phyloP scores from a whole-genome alignment of 2,329 filamentous ascomycete species.

The Trichoderma aggressivum region DNA sequence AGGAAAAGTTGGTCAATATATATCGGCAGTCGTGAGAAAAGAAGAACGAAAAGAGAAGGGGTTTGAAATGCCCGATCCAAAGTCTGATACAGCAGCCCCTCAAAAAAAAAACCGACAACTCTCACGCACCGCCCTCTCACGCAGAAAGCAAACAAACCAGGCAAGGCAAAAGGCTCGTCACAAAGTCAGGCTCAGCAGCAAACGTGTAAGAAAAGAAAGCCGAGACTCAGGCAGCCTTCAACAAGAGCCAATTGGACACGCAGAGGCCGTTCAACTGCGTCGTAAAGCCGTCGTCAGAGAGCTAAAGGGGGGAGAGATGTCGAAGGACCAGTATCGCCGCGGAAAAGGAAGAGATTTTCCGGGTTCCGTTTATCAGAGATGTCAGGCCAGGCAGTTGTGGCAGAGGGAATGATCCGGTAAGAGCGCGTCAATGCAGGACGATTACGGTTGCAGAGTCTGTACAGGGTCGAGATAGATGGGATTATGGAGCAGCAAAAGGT shows the following conservation, averaged over 20 bases:
- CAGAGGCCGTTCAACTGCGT: background rate
- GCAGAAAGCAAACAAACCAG: background rate
- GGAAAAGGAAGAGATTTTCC: background rate
- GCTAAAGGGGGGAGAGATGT: background rate
- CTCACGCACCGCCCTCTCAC: background rate
- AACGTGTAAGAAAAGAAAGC: background rate
- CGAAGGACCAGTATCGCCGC: background rate
- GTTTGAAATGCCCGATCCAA: background rate
- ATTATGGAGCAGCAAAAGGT: background rate
- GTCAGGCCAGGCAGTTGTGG: background rate
- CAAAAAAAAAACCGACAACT: background rate
- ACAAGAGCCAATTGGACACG: background rate
- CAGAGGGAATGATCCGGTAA: background rate
- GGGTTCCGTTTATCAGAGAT: background rate
- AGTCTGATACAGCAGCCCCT: background rate
- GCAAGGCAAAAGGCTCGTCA: background rate
- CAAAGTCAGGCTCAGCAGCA: background rate
- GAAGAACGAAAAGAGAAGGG: background rate
- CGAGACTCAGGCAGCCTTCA: background rate
- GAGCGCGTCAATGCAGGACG: background rate
- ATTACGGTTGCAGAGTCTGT: background rate
- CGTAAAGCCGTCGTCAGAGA: background rate
- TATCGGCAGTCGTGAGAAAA: background rate
- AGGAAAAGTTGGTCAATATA: background rate
- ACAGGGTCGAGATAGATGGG: background rate